Evolutionary conservation across 2,329 filamentous ascomycete genomes (phyloP).

Genomic region (Xylaria arbuscula): DNA sequence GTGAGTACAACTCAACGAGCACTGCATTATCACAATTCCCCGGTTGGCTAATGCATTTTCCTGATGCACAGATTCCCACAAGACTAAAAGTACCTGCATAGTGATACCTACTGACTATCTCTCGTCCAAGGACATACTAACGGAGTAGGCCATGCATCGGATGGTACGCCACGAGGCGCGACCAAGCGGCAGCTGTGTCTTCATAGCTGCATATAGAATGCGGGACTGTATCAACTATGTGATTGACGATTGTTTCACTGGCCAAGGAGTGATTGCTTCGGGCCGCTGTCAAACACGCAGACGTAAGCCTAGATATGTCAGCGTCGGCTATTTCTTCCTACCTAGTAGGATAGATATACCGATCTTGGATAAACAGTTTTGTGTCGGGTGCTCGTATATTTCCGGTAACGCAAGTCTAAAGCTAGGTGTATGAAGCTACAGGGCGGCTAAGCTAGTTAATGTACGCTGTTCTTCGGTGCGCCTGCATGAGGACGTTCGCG

Average conservation of each 20-base stretch:
- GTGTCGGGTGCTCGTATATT: background rate
- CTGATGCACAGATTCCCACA: background rate
- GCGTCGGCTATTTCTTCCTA: background rate
- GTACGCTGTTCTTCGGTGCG: background rate
- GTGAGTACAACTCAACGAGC: background rate
- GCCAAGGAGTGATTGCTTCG: background rate
- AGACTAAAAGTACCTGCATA: background rate
- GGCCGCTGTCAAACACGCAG: slow-evolving; percentile 25
- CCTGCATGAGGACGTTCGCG: background rate
- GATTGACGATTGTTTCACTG: background rate
- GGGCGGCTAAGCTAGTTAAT: slow-evolving; percentile 8
- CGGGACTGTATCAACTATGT: no score
- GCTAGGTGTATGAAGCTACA: background rate
- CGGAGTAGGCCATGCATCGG: no score
- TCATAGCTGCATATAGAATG: no score
- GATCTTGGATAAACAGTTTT: background rate
- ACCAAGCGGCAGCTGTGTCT: no score
- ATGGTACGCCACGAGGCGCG: no score
- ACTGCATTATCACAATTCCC: background rate
- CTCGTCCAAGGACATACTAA: background rate
- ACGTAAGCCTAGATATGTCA: background rate
- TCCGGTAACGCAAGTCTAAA: background rate
- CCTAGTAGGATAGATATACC: background rate
- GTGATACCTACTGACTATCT: background rate
- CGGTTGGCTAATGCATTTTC: background rate